phyloP scores from a whole-genome alignment of 805 yeast species.

The Saccharomycopsis vini region DNA sequence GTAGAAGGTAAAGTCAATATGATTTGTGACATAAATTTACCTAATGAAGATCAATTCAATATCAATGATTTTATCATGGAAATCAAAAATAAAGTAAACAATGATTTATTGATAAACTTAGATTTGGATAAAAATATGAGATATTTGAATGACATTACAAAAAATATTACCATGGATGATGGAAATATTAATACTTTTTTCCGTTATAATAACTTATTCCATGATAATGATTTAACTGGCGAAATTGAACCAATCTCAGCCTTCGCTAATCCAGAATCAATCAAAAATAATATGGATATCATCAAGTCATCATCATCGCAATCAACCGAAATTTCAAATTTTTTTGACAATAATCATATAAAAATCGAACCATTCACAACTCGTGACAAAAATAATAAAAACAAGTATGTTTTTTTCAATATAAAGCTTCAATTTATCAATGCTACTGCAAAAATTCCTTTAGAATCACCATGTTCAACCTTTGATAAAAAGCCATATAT shows the following conservation, averaged over 20 bases:
- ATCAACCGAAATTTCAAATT: not conserved
- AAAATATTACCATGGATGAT: conserved; percentile 3
- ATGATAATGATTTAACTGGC: conserved; percentile 12
- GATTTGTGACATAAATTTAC: conserved; percentile 64
- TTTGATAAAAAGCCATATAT: conserved; percentile 44
- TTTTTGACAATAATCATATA: not conserved
- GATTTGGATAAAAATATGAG: conserved; percentile 1
- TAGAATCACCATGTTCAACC: conserved; percentile 25
- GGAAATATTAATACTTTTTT: conserved; percentile 4
- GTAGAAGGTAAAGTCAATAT: conserved; percentile 62
- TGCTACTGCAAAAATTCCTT: conserved; percentile 13
- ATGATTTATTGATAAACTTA: conserved; percentile 4
- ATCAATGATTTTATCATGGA: conserved; percentile 22
- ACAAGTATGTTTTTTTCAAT: conserved; percentile 57
- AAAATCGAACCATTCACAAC: no score
- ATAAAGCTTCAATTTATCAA: conserved; percentile 57
- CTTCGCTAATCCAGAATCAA: not conserved
- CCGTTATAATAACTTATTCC: conserved; percentile 12
- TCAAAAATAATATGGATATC: not conserved
- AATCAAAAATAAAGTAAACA: conserved; percentile 17
- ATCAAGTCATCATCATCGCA: no score
- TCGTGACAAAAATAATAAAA: conserved; percentile 4
- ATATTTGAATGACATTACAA: not conserved
- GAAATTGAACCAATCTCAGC: not conserved
- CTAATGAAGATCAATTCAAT: conserved; percentile 33